Conservation (phyloP, 2,329 filamentous ascomycete species). For the Niveomyces coronatus region DNA sequence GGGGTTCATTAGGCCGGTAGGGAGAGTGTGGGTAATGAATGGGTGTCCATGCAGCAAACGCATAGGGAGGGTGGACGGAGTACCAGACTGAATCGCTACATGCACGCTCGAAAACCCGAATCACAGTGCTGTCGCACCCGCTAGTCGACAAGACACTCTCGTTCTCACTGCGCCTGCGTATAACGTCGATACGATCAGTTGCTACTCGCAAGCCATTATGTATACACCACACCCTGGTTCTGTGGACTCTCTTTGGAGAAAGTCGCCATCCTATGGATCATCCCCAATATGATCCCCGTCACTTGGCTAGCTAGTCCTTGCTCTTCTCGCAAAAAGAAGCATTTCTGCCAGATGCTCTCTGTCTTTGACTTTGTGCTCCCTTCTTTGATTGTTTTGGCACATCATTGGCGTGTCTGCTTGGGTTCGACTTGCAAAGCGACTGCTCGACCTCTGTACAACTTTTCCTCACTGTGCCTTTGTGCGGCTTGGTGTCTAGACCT, state of each 20-base stretch:
- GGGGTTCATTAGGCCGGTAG: too few relatives aligned
- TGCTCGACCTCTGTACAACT: background rate
- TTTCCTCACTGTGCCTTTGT: too few relatives aligned
- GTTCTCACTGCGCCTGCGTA: slow-evolving; percentile 1
- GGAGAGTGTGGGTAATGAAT: too few relatives aligned
- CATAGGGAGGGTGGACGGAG: too few relatives aligned
- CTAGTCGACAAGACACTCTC: too few relatives aligned
- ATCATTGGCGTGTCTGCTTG: background rate
- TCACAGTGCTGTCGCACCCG: too few relatives aligned
- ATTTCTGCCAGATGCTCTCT: slow-evolving; percentile 7
- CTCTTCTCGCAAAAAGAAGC: slow-evolving; percentile 8
- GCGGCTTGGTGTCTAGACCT: too few relatives aligned
- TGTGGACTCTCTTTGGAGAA: slow-evolving; percentile 9
- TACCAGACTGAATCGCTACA: too few relatives aligned
- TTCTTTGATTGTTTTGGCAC: slow-evolving; percentile 2
- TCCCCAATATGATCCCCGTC: slow-evolving; percentile 8
- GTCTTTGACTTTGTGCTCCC: slow-evolving; percentile 2
- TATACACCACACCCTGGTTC: slow-evolving; percentile 2
- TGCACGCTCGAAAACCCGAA: too few relatives aligned
- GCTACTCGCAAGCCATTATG: slow-evolving; percentile 5
- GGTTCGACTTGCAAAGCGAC: background rate
- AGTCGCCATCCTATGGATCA: slow-evolving; percentile 6
- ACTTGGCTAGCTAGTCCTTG: too few relatives aligned
- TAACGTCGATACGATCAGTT: slow-evolving; percentile 10
- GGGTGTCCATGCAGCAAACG: too few relatives aligned